Evolutionary conservation across 2,329 filamentous ascomycete species (phyloP), one percentile per base, ranked within the genome.

Genomic region (Hypocreales sp.): DNA sequence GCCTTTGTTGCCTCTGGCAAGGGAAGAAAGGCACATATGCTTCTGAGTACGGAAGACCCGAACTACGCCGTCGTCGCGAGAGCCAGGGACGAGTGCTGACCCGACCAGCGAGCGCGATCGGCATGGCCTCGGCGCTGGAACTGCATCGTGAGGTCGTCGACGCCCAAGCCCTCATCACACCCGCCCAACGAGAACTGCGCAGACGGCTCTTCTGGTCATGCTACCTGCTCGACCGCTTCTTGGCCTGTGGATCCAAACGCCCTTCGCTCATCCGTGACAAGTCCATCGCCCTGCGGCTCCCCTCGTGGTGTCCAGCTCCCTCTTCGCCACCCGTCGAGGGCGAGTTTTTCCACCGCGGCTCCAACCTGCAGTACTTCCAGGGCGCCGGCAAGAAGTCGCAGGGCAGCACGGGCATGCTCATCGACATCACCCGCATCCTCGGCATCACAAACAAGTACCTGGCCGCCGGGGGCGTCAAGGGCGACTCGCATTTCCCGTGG

Each of bases 401-500:
- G 40, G 79, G 80, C 14, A 79, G 78, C 44, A 78, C 68, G 31
- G 77, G 78, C 6, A 77, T 92, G 67, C 64, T 92, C 17, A 82
- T 92, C 38, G 81, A 90, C 42, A 86, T 92, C 35, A 74, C 73
- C 16, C 74, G 81, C 19, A 81, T 92, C 24, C 62, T 92, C 6
- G 82, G 83, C 19, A 76, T 77, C 33, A 87, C 82, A 2, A 90
- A 86, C 42, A 69, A 75, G 33, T 92, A 92, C 48, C 63, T 92
- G 26, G 80, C 82, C 7, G 78, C 79, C 2, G 83, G 82, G 6
- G 83, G 83, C 19, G 80, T 90, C 30, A 90, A 87, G 51, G 81
- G 81, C 17, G 82, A 92, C 45, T 84, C 81, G 0, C 82, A 92
- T 48, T 92, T 92, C 37, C 83, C 83, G 8, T 92, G 83, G 83